phyloP scores from a whole-genome alignment of 2,329 filamentous ascomycete species.

The Pestalotiopsis sp. region DNA sequence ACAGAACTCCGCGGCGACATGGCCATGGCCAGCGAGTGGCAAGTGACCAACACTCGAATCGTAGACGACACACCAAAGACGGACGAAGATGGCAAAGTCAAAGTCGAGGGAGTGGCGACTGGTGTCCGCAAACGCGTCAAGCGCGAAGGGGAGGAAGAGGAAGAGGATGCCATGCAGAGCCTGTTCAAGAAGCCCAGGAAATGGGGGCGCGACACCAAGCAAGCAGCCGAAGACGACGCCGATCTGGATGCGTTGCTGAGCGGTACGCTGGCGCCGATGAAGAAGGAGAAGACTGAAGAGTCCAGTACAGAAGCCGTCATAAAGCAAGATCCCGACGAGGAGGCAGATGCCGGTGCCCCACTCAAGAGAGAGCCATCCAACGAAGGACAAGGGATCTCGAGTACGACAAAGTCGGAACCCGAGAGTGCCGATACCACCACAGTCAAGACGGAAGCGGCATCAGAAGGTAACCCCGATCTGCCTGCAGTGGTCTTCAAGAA shows the following conservation, averaged over 20 bases:
- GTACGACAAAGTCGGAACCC: conserved; percentile 33
- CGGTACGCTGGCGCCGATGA: conserved; percentile 34
- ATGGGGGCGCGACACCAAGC: conserved; percentile 58
- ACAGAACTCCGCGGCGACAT: conserved; percentile 77
- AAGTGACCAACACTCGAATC: conserved; percentile 67
- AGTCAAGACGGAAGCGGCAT: conserved; percentile 24
- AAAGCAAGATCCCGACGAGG: conserved; percentile 27
- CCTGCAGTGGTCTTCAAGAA: conserved; percentile 76
- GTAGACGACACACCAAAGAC: conserved; percentile 45
- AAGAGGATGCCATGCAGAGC: conserved; percentile 59
- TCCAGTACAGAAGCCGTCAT: conserved; percentile 18
- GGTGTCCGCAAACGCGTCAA: conserved; percentile 62
- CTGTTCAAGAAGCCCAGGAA: conserved; percentile 62
- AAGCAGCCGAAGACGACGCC: conserved; percentile 49
- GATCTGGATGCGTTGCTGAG: conserved; percentile 67
- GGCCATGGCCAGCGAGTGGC: conserved; percentile 90
- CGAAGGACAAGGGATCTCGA: conserved; percentile 21
- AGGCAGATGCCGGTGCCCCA: conserved; percentile 28
- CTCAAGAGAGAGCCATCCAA: conserved; percentile 47
- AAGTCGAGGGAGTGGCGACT: conserved; percentile 51
- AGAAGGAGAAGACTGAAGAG: conserved; percentile 29
- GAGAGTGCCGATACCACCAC: conserved; percentile 18
- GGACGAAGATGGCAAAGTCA: conserved; percentile 45
- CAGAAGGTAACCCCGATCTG: conserved; percentile 22
- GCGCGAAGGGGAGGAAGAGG: conserved; percentile 43